Conservation (phyloP, 1,139 yeast genomes). For the Hyphopichia pseudoburtonii region DNA sequence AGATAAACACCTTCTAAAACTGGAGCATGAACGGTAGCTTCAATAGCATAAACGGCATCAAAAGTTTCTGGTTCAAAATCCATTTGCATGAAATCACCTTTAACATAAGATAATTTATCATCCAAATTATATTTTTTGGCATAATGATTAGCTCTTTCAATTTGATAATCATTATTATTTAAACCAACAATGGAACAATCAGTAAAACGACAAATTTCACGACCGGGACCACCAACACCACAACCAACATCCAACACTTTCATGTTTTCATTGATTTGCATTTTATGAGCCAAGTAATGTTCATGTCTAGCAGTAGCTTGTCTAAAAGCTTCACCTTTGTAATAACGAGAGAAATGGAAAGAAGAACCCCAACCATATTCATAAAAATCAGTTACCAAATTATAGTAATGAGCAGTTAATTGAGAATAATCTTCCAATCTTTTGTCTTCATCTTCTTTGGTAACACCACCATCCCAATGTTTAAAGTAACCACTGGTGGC, state of each 20-base stretch:
- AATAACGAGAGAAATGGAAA: conserved; percentile 96
- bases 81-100: conserved; percentile 99
- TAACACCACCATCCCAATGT: conserved; percentile 92
- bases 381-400: conserved; percentile 93
- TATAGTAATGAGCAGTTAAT: conserved; percentile 93
- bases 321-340: conserved; percentile 87
- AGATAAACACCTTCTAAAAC: conserved; percentile 93
- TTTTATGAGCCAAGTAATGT: conserved; percentile 87
- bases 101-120: conserved; percentile 79
- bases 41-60: conserved; percentile 97
- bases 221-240: conserved; percentile 99
- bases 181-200: conserved; percentile 85
- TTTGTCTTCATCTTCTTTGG: conserved; percentile 70
- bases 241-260: conserved; percentile 97
- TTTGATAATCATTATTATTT: conserved; percentile 96
- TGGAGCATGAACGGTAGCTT: conserved; percentile 98
- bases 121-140: conserved; percentile 66
- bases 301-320: conserved; percentile 98
- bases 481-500: conserved; percentile 91
- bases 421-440: conserved; percentile 85
- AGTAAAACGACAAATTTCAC: conserved; percentile 91
- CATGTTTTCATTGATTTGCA: conserved; percentile 76
- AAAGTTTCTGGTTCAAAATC: conserved; percentile 86
- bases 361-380: conserved; percentile 99
- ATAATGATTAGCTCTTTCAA: conserved; percentile 85